Conservation (phyloP, 2,329 filamentous ascomycete species). For the Davidsoniella neocaledoniae region DNA sequence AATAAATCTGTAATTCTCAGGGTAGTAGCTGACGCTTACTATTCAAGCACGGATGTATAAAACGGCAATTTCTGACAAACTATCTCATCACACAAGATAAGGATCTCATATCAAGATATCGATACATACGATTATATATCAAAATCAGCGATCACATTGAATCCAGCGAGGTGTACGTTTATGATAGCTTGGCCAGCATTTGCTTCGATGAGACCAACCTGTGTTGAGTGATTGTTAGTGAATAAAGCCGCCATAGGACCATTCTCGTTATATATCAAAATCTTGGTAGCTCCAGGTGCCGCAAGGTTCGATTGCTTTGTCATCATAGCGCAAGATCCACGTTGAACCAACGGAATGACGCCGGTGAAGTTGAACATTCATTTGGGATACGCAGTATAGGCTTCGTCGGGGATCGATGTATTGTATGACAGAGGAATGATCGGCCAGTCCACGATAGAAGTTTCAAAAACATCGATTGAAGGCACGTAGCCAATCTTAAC, state of each 20-base stretch:
- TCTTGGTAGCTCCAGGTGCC: conserved; percentile 17
- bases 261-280: conserved; percentile 24
- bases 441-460: conserved; percentile 16
- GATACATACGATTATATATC: too few relatives aligned
- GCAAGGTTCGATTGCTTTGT: conserved; percentile 18
- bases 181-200: conserved; percentile 17
- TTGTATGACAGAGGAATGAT: conserved; percentile 26
- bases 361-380: conserved; percentile 15
- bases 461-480: conserved; percentile 1
- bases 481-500: conserved; percentile 8
- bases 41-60: too few relatives aligned
- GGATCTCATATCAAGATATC: too few relatives aligned
- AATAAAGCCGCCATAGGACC: conserved; percentile 2
- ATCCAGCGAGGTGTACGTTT: conserved; percentile 16
- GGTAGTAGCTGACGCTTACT: too few relatives aligned
- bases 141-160: conserved; percentile 27
- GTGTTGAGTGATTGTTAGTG: conserved; percentile 7
- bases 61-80: too few relatives aligned
- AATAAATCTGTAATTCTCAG: too few relatives aligned
- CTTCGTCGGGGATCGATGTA: conserved; percentile 16
- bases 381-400: conserved; percentile 17
- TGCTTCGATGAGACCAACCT: conserved; percentile 14
- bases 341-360: conserved; percentile 17
- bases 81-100: too few relatives aligned
- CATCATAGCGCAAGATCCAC: conserved; percentile 20